Base-by-base conservation (phyloP, 106 monocot genomes). In the Dendrobium catenatum region DNA sequence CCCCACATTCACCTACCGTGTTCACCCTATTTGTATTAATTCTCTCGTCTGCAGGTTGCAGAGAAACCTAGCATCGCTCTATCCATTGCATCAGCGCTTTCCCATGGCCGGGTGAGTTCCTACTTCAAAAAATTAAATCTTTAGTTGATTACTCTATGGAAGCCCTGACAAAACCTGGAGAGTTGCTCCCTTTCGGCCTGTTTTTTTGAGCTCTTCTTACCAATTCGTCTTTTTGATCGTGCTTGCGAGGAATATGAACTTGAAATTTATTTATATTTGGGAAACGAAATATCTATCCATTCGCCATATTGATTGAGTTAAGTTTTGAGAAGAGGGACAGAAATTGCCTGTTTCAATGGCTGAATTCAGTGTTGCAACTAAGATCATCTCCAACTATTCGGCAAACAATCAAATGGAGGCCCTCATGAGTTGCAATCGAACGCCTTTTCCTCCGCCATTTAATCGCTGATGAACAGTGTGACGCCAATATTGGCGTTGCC, bases 31-130 rank as follows among this genome's bases (percentile, higher is more conserved):
- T 44, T 22, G 31, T 19, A 40, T 58, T 24, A 55, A 42, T 67
- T 27, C 24, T 29, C 9, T 54, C 41, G 47, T 75, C 76, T 31
- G 77, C 84, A 93, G 96, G 96, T 96, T 16, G 96, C 96, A 17
- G 96, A 96, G 89, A 96, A 96, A 83, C 96, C 96, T 33, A 96
- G 96, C 86, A 96, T 96, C 84, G 94, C 96, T 29, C 90, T 96
- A 43, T 92, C 94, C 27, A 89, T 96, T 48, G 96, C 96, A 61
- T 84, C 90, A 11, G 91, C 83, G 13, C 94, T 96, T 80, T 96
- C 96, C 6, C 77, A 87, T 40, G 96, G 96, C 61, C 88, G 87
- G 78, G 96, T 94, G 22, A 88, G 89, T 68, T 73, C 46, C 17
- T 19, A 9, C 49, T 15, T n/a, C 41, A 6, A 15, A n/a, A 19